Evolutionary conservation across 768 basidiomycete genomes (phyloP), one percentile per base, ranked within the genome.

Genomic region (Panaeolus cyanescens): DNA sequence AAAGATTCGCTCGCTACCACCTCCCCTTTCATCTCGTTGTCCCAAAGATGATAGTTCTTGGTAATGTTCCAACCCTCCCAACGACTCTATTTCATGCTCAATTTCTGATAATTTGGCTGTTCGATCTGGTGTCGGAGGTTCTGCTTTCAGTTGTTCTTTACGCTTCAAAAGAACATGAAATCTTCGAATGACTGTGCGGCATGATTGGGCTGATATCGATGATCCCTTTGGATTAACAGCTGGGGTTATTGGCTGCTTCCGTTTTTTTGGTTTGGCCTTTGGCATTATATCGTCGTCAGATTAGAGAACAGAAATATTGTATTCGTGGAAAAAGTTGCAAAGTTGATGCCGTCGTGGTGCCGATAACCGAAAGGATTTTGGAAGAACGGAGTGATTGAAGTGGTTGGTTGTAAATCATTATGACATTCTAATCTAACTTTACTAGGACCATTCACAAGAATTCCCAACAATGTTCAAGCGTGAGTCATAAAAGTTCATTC

Each of bases 1-100:
- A 22, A 95, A 74, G 2, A 95, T 77, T 68, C 86, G 91, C 68
- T 96, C 91, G 68, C 90, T 93, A 5, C 95, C 95, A 3, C 95
- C 95, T 8, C 95, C 95, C 56, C 95, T 79, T 61, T 94, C 91
- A 7, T 75, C 79, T 2, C 86, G 83, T 70, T 97, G 95, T 1
- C 95, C 95, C 15, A 91, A 79, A 58, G 76, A 83, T 32, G 93
- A 95, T 83, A 95, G 92, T 36, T 78, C 81, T 71, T 97, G 95
- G 71, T 97, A 97, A 25, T 77, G 78, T 58, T 87, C 85, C 34
- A 97, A 69, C 1, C 93, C 95, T 4, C 95, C 95, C n/a, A 93
- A 75, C 12, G 75, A 74, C 2, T 81, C 80, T 17, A 96, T 87
- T 67, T 91, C 81, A 13, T 72, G 61, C 39, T 89, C 83, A 15